Evolutionary conservation across 1,284 basidiomycete genomes (phyloP), one percentile per base, ranked within the genome.

Genomic region (Boletellus sp.): DNA sequence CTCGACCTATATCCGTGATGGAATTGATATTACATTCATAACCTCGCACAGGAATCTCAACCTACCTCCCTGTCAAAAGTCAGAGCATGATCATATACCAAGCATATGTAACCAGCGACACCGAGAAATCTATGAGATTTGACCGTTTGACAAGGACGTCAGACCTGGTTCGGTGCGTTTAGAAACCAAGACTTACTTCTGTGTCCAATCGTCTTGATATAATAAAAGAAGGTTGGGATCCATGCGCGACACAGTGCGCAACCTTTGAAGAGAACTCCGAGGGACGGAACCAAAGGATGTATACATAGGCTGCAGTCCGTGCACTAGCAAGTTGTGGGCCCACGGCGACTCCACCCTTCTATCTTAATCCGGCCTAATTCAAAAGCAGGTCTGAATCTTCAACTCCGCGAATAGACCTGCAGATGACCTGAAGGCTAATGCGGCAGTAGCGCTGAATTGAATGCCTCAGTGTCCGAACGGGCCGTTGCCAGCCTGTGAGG

Each of bases 311-410:
- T 5, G 22, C 22, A 22, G 5, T 24, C 5, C 8, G 8, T 24
- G 7, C 4, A 24, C 7, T 24, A 2, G 22, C 6, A 24, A 24
- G 22, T 6, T 24, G 24, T 24, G 7, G 24, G 24, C 8, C 24
- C 24, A 24, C n/a, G n/a, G n/a, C 8, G 24, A 3, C 22, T 24
- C 22, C 6, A 24, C 50, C 47, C 18, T 60, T 59, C 5, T 22
- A 22, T 22, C 22, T 22, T n/a, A n/a, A 22, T 4, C 22, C 5
- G 22, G 22, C 22, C 22, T 22, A 8, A 24, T 24, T 24, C 24
- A 24, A 24, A 24, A 24, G 24, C 24, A 24, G 24, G 24, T 24
- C 24, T 24, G 24, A 24, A 24, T 24, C 24, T 24, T 24, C 24
- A 24, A 24, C 24, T 24, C 24, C 7, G 22, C 22, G 22, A 24